These are phyloP conservation scores for Plasmodium inui DNA, from an alignment of 169 alveolate genomes.

Conservation along the genomic window DNA sequence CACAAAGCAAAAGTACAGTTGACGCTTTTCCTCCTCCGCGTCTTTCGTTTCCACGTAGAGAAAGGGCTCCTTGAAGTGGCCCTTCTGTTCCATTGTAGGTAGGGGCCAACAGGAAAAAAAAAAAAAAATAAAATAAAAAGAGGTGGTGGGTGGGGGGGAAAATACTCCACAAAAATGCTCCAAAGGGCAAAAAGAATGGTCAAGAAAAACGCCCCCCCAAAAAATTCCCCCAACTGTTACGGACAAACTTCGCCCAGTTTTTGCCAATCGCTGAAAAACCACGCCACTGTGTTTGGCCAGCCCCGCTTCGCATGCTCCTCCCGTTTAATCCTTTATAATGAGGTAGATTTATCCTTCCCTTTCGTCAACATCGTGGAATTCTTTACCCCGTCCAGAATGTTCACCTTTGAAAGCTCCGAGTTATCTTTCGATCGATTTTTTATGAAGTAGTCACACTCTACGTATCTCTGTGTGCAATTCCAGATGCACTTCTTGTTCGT, in stretches of 20 bases:
- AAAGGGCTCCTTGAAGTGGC: conserved; percentile 33
- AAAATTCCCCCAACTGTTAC: background rate
- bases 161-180: background rate
- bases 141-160: no score
- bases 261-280: background rate
- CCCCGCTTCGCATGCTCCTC: background rate
- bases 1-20: conserved; percentile 15
- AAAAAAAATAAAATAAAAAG: background rate
- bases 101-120: background rate
- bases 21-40: conserved; percentile 4
- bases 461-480: conserved; percentile 71
- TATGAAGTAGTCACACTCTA: conserved; percentile 61
- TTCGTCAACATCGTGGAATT: background rate
- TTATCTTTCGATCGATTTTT: conserved; percentile 53
- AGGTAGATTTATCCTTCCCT: background rate
- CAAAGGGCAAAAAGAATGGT: background rate
- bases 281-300: background rate
- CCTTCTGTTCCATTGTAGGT: conserved; percentile 15
- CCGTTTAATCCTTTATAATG: background rate
- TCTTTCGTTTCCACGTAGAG: conserved; percentile 4
- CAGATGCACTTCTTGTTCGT: conserved; percentile 62
- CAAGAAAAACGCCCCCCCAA: background rate
- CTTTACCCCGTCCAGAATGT: background rate
- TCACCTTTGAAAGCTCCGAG: background rate
- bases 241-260: background rate